Conservation (phyloP, 192 early-diverging fungal species). For the Phycomyces blakesleeanus region DNA sequence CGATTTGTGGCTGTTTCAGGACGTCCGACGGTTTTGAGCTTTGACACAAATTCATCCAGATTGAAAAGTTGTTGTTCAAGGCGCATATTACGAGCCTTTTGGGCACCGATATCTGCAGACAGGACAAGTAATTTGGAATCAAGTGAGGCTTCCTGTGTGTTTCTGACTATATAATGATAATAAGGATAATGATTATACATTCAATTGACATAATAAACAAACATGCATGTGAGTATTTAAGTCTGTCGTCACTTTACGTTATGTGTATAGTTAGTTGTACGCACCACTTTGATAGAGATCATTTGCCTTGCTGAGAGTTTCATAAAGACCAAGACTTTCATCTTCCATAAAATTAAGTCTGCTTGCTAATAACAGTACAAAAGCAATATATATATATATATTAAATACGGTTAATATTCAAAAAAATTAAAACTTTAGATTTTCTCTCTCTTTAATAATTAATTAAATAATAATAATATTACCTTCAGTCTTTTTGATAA, state of each 20-base stretch:
- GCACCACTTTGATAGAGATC: constrained; percentile 11
- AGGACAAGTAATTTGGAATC: constrained; percentile 81
- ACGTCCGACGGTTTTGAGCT: constrained; percentile 53
- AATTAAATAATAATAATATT: too few relatives aligned
- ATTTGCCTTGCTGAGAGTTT: constrained; percentile 37
- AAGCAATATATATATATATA: too few relatives aligned
- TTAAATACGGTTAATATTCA: too few relatives aligned
- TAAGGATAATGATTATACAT: too few relatives aligned
- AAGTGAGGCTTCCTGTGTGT: constrained; percentile 82
- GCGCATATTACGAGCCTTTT: constrained; percentile 74
- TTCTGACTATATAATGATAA: constrained; percentile 67
- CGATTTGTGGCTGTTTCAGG: constrained; percentile 45
- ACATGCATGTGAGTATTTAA: too few relatives aligned
- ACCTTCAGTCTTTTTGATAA: constrained; percentile 24
- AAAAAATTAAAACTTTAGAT: too few relatives aligned
- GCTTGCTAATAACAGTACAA: too few relatives aligned
- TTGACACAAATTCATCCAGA: constrained; percentile 70
- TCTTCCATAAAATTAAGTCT: constrained; percentile 27
- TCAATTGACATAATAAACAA: too few relatives aligned
- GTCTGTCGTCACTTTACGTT: too few relatives aligned
- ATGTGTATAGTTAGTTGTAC: too few relatives aligned
- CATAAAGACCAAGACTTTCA: constrained; percentile 1
- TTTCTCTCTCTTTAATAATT: too few relatives aligned
- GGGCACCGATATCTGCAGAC: constrained; percentile 68
- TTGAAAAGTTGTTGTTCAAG: constrained; percentile 75